These are phyloP conservation scores for Jatropha podagrica DNA, from an alignment of 441 rosid species.

Conservation along the genomic window DNA sequence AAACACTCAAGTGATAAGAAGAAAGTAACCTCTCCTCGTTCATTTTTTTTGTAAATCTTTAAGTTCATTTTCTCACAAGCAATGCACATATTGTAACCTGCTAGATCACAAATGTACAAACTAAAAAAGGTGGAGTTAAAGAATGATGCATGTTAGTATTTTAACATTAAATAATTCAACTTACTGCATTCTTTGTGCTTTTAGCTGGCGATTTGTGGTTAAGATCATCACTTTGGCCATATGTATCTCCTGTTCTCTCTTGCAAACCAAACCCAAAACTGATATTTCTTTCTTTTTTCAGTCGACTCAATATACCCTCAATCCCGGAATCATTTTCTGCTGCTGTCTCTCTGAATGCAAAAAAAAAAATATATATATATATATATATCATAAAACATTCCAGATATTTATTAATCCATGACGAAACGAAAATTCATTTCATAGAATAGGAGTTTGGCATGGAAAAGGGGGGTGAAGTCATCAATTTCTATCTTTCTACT, in stretches of 20 bases:
- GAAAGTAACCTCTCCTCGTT: background rate
- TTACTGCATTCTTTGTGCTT: constrained; percentile 48
- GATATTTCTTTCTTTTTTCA: constrained; percentile 79
- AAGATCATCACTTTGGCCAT: constrained; percentile 22
- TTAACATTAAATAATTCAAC: constrained; percentile 19
- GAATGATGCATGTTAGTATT: background rate
- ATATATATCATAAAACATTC: constrained; percentile 1
- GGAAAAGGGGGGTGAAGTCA: background rate
- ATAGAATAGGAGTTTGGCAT: background rate
- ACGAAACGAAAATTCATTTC: constrained; percentile 7
- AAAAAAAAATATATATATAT: background rate
- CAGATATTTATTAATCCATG: background rate
- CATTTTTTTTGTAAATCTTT: background rate
- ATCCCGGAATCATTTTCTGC: constrained; percentile 55
- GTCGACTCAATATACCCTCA: constrained; percentile 71
- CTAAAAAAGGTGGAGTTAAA: background rate
- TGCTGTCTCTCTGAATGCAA: constrained; percentile 49
- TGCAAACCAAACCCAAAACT: constrained; percentile 55
- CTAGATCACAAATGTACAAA: background rate
- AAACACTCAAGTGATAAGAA: background rate
- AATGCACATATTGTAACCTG: background rate
- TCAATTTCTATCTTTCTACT: background rate
- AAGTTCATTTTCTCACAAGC: background rate
- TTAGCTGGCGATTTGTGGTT: constrained; percentile 37
- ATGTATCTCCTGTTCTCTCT: constrained; percentile 38